Base-by-base conservation (phyloP, 257 asterid genomes). In the Solanum peruvianum region DNA sequence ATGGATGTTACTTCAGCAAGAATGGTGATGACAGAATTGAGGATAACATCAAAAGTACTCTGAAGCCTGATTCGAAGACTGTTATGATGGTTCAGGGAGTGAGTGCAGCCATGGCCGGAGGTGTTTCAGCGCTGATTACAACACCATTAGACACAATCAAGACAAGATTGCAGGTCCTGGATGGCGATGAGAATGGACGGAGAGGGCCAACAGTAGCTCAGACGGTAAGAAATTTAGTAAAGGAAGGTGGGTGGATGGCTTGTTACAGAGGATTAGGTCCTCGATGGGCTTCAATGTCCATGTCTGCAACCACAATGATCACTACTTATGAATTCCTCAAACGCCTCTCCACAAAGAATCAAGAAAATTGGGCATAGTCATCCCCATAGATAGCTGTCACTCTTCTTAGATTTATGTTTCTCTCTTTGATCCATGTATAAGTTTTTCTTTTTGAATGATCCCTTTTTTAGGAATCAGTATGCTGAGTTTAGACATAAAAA, bases 251-350 rank as follows among this genome's bases (percentile, higher is more conserved):
- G 1, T 95, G 96, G 96, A 78, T 87, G 88, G 98, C 98, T 88
- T 95, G 98, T 73, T 95, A 95, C 82, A 91, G 98, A 89, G 98
- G 98, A 56, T 88, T 94, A 85, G 95, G 98, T n/a, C 98, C 97
- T 5, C 88, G 98, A 86, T 95, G 98, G 87, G 96, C 95, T 66
- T 92, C 98, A 35, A 94, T 94, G 98, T 94, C 98, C 64, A 75
- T 95, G 91, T 94, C 98, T 80, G 96, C 95, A 52, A 91, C 98
- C 15, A 93, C 97, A 4, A 95, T 95, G 98, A 95, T 95, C 91
- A 94, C 97, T 39, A 93, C 98, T 9, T 95, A 95, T 37, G 98
- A 95, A 92, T 91, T 95, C 92, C 86, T 95, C 91, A 95, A 95
- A 90, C 88, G 97, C 58, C 92, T 94, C 41, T 95, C 98, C 7